Conservation (phyloP, 2,329 filamentous ascomycete genomes). For the Microdochium bolleyi region DNA sequence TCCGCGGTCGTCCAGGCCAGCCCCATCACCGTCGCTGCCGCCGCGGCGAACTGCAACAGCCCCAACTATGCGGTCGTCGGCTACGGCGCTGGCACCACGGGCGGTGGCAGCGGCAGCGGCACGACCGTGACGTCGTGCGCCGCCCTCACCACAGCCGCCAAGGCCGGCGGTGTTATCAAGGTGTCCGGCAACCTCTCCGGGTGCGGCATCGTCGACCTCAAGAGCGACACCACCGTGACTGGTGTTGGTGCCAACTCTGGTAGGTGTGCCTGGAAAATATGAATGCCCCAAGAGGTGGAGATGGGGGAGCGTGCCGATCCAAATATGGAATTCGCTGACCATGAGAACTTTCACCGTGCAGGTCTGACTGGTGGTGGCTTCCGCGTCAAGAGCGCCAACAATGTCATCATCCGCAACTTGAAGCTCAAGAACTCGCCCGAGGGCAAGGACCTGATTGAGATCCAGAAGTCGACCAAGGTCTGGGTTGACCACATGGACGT, state of each 20-base stretch:
- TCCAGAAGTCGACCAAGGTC: constrained; percentile 38
- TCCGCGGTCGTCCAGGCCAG: neutral
- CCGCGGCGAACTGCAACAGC: neutral
- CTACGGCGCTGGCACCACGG: constrained; percentile 30
- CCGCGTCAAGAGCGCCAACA: constrained; percentile 35
- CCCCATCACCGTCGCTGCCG: neutral
- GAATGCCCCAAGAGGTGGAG: too few species aligned
- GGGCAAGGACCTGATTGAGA: constrained; percentile 41
- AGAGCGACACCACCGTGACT: constrained; percentile 41
- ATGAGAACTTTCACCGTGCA: constrained; percentile 1
- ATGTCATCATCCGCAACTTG: constrained; percentile 51
- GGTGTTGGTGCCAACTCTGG: constrained; percentile 35
- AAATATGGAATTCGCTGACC: too few species aligned
- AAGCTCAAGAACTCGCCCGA: constrained; percentile 37
- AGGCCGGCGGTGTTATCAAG: constrained; percentile 31
- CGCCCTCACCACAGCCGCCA: constrained; percentile 27
- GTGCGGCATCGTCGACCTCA: constrained; percentile 33
- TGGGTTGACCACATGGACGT: constrained; percentile 38
- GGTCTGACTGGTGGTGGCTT: constrained; percentile 37
- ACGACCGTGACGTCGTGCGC: constrained; percentile 36
- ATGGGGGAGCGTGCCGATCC: too few species aligned
- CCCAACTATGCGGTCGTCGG: constrained; percentile 19
- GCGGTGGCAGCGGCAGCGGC: constrained; percentile 32
- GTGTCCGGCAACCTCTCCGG: constrained; percentile 35
- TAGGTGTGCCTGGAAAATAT: constrained; percentile 9